Conservation (phyloP, 306 rosid species). For the Citrullus mucosospermus region DNA sequence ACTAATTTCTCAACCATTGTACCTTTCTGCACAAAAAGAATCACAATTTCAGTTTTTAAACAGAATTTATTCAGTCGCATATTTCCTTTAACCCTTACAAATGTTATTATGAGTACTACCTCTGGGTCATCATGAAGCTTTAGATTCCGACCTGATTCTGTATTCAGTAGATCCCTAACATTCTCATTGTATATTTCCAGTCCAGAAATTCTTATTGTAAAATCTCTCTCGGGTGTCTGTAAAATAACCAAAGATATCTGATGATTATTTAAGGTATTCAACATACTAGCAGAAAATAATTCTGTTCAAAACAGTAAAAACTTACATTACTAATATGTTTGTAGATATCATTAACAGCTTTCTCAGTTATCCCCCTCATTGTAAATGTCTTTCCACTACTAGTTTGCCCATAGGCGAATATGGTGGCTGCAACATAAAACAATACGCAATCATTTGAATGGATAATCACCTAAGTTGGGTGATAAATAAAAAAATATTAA, state of each 20-base stretch:
- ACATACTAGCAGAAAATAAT: not conserved
- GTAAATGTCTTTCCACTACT: slow-evolving; percentile 99
- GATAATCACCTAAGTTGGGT: not conserved
- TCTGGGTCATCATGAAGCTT: slow-evolving; percentile 97
- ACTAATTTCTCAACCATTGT: slow-evolving; percentile 91
- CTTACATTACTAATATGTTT: slow-evolving; percentile 76
- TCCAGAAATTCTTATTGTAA: slow-evolving; percentile 77
- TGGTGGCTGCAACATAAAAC: slow-evolving; percentile 53
- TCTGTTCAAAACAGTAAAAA: not conserved
- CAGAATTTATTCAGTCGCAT: not conserved
- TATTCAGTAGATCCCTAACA: slow-evolving; percentile 77
- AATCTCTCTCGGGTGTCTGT: slow-evolving; percentile 90
- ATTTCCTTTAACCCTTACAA: not conserved
- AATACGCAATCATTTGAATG: not conserved
- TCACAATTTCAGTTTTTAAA: slow-evolving; percentile 6
- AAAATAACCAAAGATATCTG: slow-evolving; percentile 6
- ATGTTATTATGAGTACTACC: slow-evolving; percentile 22
- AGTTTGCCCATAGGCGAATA: slow-evolving; percentile 98
- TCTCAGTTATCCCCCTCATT: slow-evolving; percentile 98
- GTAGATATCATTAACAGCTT: slow-evolving; percentile 89
- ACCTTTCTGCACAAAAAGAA: slow-evolving; percentile 61
- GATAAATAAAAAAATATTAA: too few species aligned
- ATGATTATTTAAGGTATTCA: slow-evolving; percentile 2
- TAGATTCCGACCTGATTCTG: slow-evolving; percentile 82
- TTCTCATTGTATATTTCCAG: slow-evolving; percentile 97